Evolutionary conservation across 148 eudicot genomes (phyloP).

Genomic region (Dysphania ambrosioides): DNA sequence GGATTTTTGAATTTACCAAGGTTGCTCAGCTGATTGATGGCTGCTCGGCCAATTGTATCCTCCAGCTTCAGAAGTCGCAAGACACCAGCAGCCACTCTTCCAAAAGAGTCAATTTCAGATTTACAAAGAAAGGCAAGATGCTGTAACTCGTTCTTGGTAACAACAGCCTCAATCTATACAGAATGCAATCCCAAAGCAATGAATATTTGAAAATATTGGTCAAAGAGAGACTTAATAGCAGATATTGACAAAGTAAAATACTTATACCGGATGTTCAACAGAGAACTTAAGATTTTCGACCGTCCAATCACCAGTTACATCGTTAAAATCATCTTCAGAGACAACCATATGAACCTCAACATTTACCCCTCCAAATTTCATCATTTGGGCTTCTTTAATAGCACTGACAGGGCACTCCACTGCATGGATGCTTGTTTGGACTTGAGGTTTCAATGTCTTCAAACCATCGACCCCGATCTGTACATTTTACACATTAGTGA

Average conservation of each 20-base stretch:
- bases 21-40: conserved; percentile 75
- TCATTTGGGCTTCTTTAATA: conserved; percentile 32
- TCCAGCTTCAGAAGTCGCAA: conserved; percentile 81
- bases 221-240: background rate
- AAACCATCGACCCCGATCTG: conserved; percentile 87
- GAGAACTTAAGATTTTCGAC: conserved; percentile 76
- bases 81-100: conserved; percentile 74
- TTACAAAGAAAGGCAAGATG: conserved; percentile 72
- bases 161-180: conserved; percentile 82
- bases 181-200: conserved; percentile 6
- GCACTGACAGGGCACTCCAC: conserved; percentile 37
- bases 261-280: conserved; percentile 73
- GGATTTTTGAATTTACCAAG: conserved; percentile 56
- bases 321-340: conserved; percentile 47
- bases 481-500: conserved; percentile 12
- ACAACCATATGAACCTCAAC: conserved; percentile 58
- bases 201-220: background rate
- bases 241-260: background rate
- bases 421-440: conserved; percentile 32
- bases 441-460: conserved; percentile 73
- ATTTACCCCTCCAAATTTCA: conserved; percentile 63
- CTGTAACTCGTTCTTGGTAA: conserved; percentile 86
- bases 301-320: conserved; percentile 48
- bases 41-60: conserved; percentile 70
- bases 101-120: conserved; percentile 87